Percentiles rank a stretch among this genome's conserved stretches.
These are phyloP conservation scores for Cordyceps cicadae DNA, from an alignment of 2,329 filamentous ascomycete species.

Conservation along the genomic window DNA sequence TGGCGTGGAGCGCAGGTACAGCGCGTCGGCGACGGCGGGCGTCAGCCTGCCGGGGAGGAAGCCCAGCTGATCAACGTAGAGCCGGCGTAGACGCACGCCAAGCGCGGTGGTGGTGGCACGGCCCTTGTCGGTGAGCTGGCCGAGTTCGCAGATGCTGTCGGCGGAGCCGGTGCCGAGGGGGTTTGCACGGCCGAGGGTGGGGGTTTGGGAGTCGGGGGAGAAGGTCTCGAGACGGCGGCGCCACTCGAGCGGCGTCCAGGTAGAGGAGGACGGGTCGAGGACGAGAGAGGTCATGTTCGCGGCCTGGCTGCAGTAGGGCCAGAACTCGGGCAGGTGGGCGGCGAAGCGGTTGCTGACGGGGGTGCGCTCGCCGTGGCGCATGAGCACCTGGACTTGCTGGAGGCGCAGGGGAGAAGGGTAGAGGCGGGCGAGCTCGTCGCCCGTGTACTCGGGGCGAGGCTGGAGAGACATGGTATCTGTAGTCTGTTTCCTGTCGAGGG, in stretches of 20 bases:
- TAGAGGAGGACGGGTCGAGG: conserved; percentile 32
- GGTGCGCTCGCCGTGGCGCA: conserved; percentile 73
- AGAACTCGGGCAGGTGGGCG: conserved; percentile 60
- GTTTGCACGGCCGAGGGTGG: conserved; percentile 37
- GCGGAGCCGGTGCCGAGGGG: conserved; percentile 55
- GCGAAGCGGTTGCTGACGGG: conserved; percentile 84
- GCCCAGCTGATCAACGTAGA: conserved; percentile 67
- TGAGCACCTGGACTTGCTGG: conserved; percentile 80
- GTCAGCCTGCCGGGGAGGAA: conserved; percentile 51
- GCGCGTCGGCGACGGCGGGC: conserved; percentile 43
- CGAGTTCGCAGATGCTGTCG: conserved; percentile 73
- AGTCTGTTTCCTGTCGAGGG: conserved; percentile 28
- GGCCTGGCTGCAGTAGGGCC: conserved; percentile 84
- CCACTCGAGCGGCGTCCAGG: conserved; percentile 46
- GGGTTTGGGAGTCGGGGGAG: conserved; percentile 45
- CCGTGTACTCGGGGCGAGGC: conserved; percentile 67
- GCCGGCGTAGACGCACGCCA: conserved; percentile 56
- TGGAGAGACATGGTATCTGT: conserved; percentile 55
- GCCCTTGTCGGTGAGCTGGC: conserved; percentile 69
- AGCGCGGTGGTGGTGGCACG: conserved; percentile 63
- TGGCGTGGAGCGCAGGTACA: conserved; percentile 68
- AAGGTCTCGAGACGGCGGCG: conserved; percentile 77
- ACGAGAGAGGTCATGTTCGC: conserved; percentile 54
- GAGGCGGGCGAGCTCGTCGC: conserved; percentile 69
- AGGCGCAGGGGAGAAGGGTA: conserved; percentile 77